Base-by-base conservation (phyloP, 2,329 filamentous ascomycete species). In the Myotisia sp. region DNA sequence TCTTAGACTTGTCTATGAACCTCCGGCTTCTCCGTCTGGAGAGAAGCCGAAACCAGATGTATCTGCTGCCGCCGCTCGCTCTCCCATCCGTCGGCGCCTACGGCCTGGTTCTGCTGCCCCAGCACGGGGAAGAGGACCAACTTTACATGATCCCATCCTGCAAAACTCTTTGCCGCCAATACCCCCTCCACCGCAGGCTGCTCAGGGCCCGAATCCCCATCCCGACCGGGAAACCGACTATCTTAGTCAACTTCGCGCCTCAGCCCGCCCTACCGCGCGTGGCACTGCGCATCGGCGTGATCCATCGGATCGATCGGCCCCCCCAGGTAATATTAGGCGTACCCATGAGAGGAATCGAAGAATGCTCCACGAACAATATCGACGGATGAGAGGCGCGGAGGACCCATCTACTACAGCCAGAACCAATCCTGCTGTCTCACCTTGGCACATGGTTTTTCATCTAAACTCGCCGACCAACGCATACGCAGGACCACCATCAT, bases 1-100 rank as follows among this genome's bases (percentile, higher is more conserved):
- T 4, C 6, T 17, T 17, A 39, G 37, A 26, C 37, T 39, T 9
- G 23, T 24, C 21, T 39, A 34, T 9, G 37, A 33, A 36, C 34
- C 37, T n/a, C 14, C 24, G 14, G 10, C 29, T 19, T 33, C 33
- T 18, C 37, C 33, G 27, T 14, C 37, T 14, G 31, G 37, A 34
- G 30, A 34, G 19, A 39, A 19, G 28, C 20, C 29, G 9, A n/a
- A n/a, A n/a, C n/a, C n/a, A n/a, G n/a, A n/a, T n/a, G n/a, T n/a
- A n/a, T n/a, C n/a, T n/a, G n/a, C n/a, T n/a, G n/a, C n/a, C n/a
- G 50, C 60, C 37, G 56, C 64, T 36, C 68, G 71, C 48, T 74
- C 70, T 24, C 55, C 68, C 26, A 76, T 76, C 47, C 67, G 72
- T 40, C n/a, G n/a, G n/a, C n/a, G n/a, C n/a, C n/a, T n/a, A n/a